Conservation (phyloP, 768 basidiomycete genomes). For the Tricholoma sp. region DNA sequence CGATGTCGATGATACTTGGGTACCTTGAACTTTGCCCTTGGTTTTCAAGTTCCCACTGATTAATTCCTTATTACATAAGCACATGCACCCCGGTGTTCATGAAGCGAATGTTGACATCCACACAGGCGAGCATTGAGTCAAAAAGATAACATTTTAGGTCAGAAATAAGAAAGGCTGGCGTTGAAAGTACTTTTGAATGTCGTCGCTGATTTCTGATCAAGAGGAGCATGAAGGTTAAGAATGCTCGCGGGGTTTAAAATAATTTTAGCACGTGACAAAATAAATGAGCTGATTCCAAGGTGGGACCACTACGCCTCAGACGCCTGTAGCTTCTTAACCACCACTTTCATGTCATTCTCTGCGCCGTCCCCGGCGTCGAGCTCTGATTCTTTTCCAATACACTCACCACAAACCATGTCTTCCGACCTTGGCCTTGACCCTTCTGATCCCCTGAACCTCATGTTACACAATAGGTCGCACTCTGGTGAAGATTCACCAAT, state of each 20-base stretch:
- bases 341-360: slow-evolving; percentile 8
- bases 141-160: too few relatives aligned
- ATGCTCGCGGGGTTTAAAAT: neutral
- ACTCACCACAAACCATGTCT: slow-evolving; percentile 24
- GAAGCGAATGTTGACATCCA: too few relatives aligned
- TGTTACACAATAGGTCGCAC: slow-evolving; percentile 42
- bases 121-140: too few relatives aligned
- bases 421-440: slow-evolving; percentile 47
- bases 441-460: slow-evolving; percentile 54
- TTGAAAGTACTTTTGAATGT: too few relatives aligned
- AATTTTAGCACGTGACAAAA: slow-evolving; percentile 13
- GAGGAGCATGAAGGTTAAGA: neutral
- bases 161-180: too few relatives aligned
- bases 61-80: too few relatives aligned
- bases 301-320: slow-evolving; percentile 7
- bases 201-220: neutral
- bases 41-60: too few relatives aligned
- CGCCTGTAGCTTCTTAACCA: slow-evolving; percentile 2
- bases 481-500: slow-evolving; percentile 26
- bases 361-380: slow-evolving; percentile 16
- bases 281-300: slow-evolving; percentile 18
- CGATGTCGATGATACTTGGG: too few relatives aligned
- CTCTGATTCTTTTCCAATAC: slow-evolving; percentile 10
- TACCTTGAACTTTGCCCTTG: too few relatives aligned
- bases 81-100: too few relatives aligned